Base-by-base conservation (phyloP, 2,329 filamentous ascomycete genomes). In the Calonectria crousiana region DNA sequence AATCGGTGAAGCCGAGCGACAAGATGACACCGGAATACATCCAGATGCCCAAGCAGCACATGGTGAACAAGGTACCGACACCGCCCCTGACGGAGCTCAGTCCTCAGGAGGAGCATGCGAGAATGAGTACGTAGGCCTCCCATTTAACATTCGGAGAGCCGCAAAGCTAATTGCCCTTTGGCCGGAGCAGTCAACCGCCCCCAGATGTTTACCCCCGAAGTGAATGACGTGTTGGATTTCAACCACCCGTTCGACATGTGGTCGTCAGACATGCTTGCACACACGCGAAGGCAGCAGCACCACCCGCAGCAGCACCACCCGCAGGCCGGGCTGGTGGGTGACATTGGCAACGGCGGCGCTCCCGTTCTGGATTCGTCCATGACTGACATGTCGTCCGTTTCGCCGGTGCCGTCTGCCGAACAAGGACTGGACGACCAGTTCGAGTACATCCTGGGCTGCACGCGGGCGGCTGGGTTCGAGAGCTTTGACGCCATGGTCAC, bases 241-340 rank as follows among this genome's bases (percentile, higher is more conserved):
- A 70, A 70, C 44, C 67, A 70, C 23, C 56, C 41, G 20, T 70
- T 70, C n/a, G 67, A 70, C 56, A 51, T 70, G 38, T 70, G 67
- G 67, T 51, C 67, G 6, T 51, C 56, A 1, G 67, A 70, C 23
- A 64, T 70, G 67, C 67, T 70, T 44, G 28, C 32, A 4, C 67
- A 64, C 16, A 62, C 67, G 44, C 67, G 56, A 8, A 41, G 56
- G 20, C 60, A 36, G 47, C 64, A 36, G 32, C 64, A 67, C 14
- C 64, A 67, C 14, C 30, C 64, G 20, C 65, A 53, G n/a, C 65
- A 36, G 23, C 65, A 56, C 49, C 65, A 67, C n/a, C 47, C 52
- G 23, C 67, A 62, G 16, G 47, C 56, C 41, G 56, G 41, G 44
- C 44, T 70, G 4, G 67, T 36, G 36, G 56, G 53, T n/a, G 67